These are phyloP conservation scores for Verbascum thapsus DNA, from an alignment of 257 asterid genomes.

Conservation along the genomic window DNA sequence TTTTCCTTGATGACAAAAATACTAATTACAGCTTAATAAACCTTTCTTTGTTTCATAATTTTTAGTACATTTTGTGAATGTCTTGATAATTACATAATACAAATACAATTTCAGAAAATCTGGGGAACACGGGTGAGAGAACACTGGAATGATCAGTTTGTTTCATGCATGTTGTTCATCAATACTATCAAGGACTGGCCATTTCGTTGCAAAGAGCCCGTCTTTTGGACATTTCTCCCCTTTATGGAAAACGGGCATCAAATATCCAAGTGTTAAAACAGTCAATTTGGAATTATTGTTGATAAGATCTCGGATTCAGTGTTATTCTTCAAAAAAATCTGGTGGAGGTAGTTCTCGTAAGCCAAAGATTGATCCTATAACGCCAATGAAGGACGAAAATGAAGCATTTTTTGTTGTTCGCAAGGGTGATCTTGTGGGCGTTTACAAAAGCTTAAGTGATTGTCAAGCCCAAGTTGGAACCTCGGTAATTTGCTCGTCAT, in stretches of 20 bases:
- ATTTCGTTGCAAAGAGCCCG: conserved; percentile 41
- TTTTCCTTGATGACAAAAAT: too few species aligned
- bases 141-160: conserved; percentile 70
- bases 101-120: conserved; percentile 39
- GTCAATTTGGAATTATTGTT: conserved; percentile 38
- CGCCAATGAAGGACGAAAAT: conserved; percentile 80
- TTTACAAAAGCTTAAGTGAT: conserved; percentile 89
- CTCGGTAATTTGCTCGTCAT: conserved; percentile 63
- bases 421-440: conserved; percentile 90
- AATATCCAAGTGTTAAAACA: conserved; percentile 45
- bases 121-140: conserved; percentile 38
- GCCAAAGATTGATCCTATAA: conserved; percentile 37
- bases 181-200: conserved; percentile 44
- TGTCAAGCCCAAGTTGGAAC: conserved; percentile 97
- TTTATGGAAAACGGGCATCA: conserved; percentile 44
- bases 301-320: conserved; percentile 43
- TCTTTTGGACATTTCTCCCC: conserved; percentile 40
- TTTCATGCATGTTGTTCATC: conserved; percentile 60
- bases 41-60: background rate
- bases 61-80: conserved; percentile 17
- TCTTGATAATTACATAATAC: background rate
- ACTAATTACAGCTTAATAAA: too few species aligned
- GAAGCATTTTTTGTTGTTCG: conserved; percentile 94
- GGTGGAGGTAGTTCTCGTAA: conserved; percentile 44
- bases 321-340: conserved; percentile 58